These are phyloP conservation scores for Beauveria sp. DNA, from an alignment of 2,329 filamentous ascomycete species.

Conservation along the genomic window DNA sequence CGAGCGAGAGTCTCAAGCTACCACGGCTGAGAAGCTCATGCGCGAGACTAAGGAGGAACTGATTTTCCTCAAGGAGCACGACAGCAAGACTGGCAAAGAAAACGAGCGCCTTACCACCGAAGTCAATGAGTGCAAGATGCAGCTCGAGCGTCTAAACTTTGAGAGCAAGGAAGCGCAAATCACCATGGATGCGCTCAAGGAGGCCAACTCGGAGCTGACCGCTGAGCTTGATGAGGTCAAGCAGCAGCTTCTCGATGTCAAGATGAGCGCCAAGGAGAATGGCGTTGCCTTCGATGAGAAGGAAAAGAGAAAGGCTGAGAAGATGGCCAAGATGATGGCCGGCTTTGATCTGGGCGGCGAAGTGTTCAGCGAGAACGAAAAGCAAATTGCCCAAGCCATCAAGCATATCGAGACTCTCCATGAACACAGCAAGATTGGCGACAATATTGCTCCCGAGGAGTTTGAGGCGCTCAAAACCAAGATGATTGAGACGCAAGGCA, in stretches of 20 bases:
- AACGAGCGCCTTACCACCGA: conserved; percentile 83
- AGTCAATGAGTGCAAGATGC: conserved; percentile 91
- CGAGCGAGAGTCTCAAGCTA: conserved; percentile 80
- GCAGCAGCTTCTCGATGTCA: conserved; percentile 89
- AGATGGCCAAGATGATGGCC: conserved; percentile 99
- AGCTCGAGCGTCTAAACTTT: conserved; percentile 88
- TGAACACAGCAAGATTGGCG: conserved; percentile 68
- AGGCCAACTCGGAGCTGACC: conserved; percentile 90
- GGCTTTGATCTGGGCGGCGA: conserved; percentile 92
- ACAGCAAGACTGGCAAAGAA: conserved; percentile 74
- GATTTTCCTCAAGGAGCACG: conserved; percentile 74
- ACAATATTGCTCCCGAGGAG: conserved; percentile 74
- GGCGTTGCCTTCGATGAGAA: conserved; percentile 89
- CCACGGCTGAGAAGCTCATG: conserved; percentile 70
- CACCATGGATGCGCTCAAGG: conserved; percentile 95
- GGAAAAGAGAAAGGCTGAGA: conserved; percentile 96
- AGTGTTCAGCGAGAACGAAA: conserved; percentile 89
- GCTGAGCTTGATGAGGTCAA: conserved; percentile 90
- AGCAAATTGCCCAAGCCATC: conserved; percentile 74
- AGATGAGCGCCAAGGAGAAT: conserved; percentile 93
- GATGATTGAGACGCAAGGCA: conserved; percentile 82
- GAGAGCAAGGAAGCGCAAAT: conserved; percentile 92
- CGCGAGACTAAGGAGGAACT: conserved; percentile 83
- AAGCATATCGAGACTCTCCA: conserved; percentile 73
- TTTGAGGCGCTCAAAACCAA: conserved; percentile 68